Conservation (phyloP, 306 rosid species). For the Castanopsis chinensis region DNA sequence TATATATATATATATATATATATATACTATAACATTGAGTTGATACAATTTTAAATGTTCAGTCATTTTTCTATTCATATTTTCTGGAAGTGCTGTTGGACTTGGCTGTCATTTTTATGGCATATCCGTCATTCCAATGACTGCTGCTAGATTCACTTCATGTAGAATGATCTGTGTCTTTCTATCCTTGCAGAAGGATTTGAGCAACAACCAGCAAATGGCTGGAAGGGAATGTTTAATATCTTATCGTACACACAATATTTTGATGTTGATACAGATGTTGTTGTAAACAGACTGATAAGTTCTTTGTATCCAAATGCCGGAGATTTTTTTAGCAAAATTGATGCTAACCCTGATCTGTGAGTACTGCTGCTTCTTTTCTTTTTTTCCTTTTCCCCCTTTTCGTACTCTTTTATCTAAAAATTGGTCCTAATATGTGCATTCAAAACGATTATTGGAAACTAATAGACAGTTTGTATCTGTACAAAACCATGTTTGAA, state of each 20-base stretch:
- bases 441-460: background rate
- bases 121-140: background rate
- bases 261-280: conserved; percentile 89
- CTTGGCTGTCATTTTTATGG: background rate
- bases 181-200: conserved; percentile 55
- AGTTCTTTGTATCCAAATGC: conserved; percentile 76
- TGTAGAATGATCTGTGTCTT: conserved; percentile 11
- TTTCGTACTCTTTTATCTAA: background rate
- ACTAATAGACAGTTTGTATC: background rate
- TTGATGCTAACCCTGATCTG: conserved; percentile 98
- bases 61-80: background rate
- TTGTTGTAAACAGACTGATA: conserved; percentile 72
- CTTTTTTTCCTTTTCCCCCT: no score
- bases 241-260: conserved; percentile 79
- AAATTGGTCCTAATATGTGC: background rate
- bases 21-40: background rate
- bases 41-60: background rate
- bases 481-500: background rate
- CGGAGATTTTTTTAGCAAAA: conserved; percentile 85
- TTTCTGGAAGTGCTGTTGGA: background rate
- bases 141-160: background rate
- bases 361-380: conserved; percentile 41
- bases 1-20: background rate
- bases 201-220: conserved; percentile 86
- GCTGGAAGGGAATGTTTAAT: conserved; percentile 87